These are phyloP conservation scores for Setaria italica DNA, from an alignment of 202 grass and related monocot genomes.

Conservation along the genomic window DNA sequence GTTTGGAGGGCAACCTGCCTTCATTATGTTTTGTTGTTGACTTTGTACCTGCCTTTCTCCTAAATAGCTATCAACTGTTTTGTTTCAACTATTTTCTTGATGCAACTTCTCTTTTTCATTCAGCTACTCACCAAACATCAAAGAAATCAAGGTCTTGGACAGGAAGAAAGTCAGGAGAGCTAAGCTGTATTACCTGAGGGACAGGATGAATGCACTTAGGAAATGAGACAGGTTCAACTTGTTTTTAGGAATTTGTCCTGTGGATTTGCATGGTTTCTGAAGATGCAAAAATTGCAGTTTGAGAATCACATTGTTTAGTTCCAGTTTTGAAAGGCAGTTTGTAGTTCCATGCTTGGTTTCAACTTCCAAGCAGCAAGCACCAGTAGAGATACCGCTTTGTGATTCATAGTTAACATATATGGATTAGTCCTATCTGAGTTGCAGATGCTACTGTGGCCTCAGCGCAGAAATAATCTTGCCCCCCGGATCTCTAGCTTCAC, in stretches of 20 bases:
- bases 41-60: background rate
- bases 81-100: slow-evolving; percentile 16
- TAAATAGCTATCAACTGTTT: background rate
- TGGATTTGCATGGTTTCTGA: slow-evolving; percentile 15
- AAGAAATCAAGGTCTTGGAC: slow-evolving; percentile 91
- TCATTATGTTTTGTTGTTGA: background rate
- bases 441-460: background rate
- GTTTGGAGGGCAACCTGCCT: background rate
- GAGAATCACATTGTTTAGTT: background rate
- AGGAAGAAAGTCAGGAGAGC: slow-evolving; percentile 89
- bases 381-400: background rate
- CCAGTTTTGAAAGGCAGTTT: background rate
- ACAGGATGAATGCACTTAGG: slow-evolving; percentile 90
- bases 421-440: background rate
- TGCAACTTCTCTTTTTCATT: background rate
- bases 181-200: slow-evolving; percentile 92
- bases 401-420: slow-evolving; percentile 12
- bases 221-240: slow-evolving; percentile 50
- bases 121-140: slow-evolving; percentile 93
- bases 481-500: background rate
- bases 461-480: background rate
- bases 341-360: slow-evolving; percentile 9
- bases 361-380: background rate
- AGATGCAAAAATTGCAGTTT: background rate
- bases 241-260: background rate